A percentile compares a stretch with the other conserved stretches of the same genome.
phyloP scores from a whole-genome alignment of 225 moss, liverwort and hornwort genomes.

The Ulota crispa region DNA sequence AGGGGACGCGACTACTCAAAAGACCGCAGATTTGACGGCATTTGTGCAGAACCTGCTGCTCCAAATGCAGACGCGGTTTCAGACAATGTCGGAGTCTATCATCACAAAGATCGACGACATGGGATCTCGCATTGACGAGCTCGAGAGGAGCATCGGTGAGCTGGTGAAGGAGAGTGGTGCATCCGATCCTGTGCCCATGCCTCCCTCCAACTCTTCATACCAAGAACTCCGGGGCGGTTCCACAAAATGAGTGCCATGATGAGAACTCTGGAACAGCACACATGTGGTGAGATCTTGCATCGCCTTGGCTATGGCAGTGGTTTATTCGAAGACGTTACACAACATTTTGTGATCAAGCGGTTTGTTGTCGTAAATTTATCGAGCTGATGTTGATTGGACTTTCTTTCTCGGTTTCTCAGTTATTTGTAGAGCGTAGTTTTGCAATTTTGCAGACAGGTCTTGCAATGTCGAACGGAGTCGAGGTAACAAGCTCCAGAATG shows the following conservation, averaged over 20 bases:
- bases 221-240: constrained; percentile 39
- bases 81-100: constrained; percentile 79
- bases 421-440: neutral
- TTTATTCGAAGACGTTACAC: neutral
- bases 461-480: neutral
- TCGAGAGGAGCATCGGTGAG: constrained; percentile 79
- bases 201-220: constrained; percentile 25
- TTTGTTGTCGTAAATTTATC: neutral
- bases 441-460: constrained; percentile 20
- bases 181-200: constrained; percentile 19
- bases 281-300: neutral
- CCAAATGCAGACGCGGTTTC: constrained; percentile 83
- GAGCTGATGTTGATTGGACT: neutral
- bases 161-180: constrained; percentile 68
- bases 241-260: constrained; percentile 24
- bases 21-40: constrained; percentile 70
- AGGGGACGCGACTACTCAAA: constrained; percentile 43
- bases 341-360: neutral
- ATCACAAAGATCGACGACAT: constrained; percentile 79
- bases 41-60: constrained; percentile 76
- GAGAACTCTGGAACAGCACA: neutral
- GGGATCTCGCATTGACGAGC: constrained; percentile 75
- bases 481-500: neutral
- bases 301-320: neutral
- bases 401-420: neutral